A percentile compares a stretch with the other conserved stretches of the same genome.
phyloP scores from a whole-genome alignment of 1,139 yeast species.

The Saccharomyces pastorianus region DNA sequence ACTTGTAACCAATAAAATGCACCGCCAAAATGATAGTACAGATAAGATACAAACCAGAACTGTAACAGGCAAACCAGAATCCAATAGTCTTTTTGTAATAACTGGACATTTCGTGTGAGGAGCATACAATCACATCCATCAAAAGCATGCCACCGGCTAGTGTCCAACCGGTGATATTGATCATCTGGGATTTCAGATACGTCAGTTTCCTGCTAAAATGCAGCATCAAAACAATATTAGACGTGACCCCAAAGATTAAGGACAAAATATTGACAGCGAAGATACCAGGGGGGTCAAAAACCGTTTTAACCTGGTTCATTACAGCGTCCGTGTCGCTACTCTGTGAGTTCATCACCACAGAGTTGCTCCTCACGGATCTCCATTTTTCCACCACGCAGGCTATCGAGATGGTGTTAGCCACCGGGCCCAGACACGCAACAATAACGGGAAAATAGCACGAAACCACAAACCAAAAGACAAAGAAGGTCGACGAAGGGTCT shows the following conservation, averaged over 20 bases:
- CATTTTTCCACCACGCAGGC: conserved; percentile 68
- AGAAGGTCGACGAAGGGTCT: conserved; percentile 26
- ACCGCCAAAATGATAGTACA: conserved; percentile 46
- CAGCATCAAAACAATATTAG: conserved; percentile 57
- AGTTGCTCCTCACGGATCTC: conserved; percentile 33
- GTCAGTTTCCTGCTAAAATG: conserved; percentile 55
- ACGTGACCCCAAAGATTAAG: conserved; percentile 52
- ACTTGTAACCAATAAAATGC: conserved; percentile 54
- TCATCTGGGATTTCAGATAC: conserved; percentile 50
- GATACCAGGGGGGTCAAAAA: conserved; percentile 38
- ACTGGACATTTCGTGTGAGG: conserved; percentile 19
- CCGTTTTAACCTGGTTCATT: neutral
- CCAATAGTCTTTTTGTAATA: conserved; percentile 44
- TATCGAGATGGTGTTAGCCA: conserved; percentile 64
- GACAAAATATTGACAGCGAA: conserved; percentile 53
- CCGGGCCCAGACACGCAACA: conserved; percentile 71
- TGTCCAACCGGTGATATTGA: conserved; percentile 58
- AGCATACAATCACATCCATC: conserved; percentile 37
- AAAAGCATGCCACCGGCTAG: conserved; percentile 47
- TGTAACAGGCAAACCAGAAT: conserved; percentile 67
- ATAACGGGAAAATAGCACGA: conserved; percentile 64
- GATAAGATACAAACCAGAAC: conserved; percentile 49
- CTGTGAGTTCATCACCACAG: conserved; percentile 22
- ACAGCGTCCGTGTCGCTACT: conserved; percentile 7
- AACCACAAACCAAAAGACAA: conserved; percentile 51